Percentiles rank a stretch among this genome's conserved stretches.
phyloP scores from a whole-genome alignment of 805 yeast genomes.

The Spathaspora hagerdaliae region DNA sequence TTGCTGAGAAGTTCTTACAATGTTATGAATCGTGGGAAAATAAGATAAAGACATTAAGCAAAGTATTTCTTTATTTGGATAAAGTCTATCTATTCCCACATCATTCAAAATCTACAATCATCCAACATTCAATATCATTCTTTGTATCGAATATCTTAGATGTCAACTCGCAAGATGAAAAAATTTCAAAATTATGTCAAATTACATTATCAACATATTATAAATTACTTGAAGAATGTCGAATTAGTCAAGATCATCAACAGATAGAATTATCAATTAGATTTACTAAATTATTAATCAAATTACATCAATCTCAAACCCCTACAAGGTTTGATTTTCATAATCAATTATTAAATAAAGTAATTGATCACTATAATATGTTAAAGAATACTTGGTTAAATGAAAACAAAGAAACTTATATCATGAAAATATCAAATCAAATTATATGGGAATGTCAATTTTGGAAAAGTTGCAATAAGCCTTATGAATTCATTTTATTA shows the following conservation, averaged over 20 bases:
- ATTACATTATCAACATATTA: slow-evolving; percentile 9
- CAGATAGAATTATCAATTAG: neutral
- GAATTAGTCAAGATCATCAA: slow-evolving; percentile 5
- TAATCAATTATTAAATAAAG: slow-evolving; percentile 8
- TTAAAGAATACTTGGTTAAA: slow-evolving; percentile 15
- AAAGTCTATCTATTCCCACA: slow-evolving; percentile 30
- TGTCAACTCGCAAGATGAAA: neutral
- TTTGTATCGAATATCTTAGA: slow-evolving; percentile 7
- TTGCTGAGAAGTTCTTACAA: slow-evolving; percentile 9
- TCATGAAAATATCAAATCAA: slow-evolving; percentile 9
- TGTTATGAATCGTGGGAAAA: slow-evolving; percentile 20
- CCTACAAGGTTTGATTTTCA: slow-evolving; percentile 10
- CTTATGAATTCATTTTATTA: slow-evolving; percentile 12
- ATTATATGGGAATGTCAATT: slow-evolving; percentile 16
- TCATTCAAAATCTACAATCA: slow-evolving; percentile 22
- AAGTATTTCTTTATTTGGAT: slow-evolving; percentile 34
- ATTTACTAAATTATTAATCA: slow-evolving; percentile 15
- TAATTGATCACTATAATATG: slow-evolving; percentile 11
- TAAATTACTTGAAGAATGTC: slow-evolving; percentile 6
- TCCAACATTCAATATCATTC: slow-evolving; percentile 20
- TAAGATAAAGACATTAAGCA: slow-evolving; percentile 19
- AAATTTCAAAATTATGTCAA: slow-evolving; percentile 2
- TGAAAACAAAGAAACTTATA: slow-evolving; percentile 12
- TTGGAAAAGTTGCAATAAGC: slow-evolving; percentile 17
- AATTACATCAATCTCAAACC: slow-evolving; percentile 14